Percentiles rank a stretch among this genome's conserved stretches.
These are phyloP conservation scores for Moringa oleifera DNA, from an alignment of 345 rosid species.

Conservation along the genomic window DNA sequence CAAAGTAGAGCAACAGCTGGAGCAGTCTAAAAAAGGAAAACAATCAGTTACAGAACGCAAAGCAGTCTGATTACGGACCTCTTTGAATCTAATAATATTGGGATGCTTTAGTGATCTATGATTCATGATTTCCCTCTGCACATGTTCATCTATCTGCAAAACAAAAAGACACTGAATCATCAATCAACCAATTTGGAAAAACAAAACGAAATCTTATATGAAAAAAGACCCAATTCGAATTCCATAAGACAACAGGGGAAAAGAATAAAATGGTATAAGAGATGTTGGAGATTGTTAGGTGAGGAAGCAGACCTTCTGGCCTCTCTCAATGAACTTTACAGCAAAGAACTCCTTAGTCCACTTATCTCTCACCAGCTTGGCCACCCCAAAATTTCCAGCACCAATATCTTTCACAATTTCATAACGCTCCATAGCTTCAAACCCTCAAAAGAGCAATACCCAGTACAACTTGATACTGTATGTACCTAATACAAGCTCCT, in stretches of 20 bases:
- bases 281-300: no score
- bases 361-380: constrained; percentile 67
- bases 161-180: neutral
- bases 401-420: constrained; percentile 80
- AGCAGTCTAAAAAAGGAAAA: neutral
- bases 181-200: neutral
- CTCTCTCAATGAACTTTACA: constrained; percentile 81
- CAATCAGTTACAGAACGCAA: neutral
- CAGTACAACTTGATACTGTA: no score
- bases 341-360: constrained; percentile 56
- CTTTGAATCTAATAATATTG: constrained; percentile 77
- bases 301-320: constrained; percentile 39
- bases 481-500: no score
- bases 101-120: constrained; percentile 90
- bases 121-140: constrained; percentile 92
- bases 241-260: neutral
- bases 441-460: neutral
- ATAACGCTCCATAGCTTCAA: constrained; percentile 58
- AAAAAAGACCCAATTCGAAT: constrained; percentile 1
- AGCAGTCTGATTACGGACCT: no score
- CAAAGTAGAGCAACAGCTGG: no score
- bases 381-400: constrained; percentile 88
- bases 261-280: neutral
- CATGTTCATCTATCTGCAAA: constrained; percentile 85
- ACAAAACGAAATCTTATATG: neutral